A percentile compares a stretch with the other conserved stretches of the same genome.
These are phyloP conservation scores for Emergomyces orientalis DNA, from an alignment of 2,329 filamentous ascomycete species.

Conservation along the genomic window DNA sequence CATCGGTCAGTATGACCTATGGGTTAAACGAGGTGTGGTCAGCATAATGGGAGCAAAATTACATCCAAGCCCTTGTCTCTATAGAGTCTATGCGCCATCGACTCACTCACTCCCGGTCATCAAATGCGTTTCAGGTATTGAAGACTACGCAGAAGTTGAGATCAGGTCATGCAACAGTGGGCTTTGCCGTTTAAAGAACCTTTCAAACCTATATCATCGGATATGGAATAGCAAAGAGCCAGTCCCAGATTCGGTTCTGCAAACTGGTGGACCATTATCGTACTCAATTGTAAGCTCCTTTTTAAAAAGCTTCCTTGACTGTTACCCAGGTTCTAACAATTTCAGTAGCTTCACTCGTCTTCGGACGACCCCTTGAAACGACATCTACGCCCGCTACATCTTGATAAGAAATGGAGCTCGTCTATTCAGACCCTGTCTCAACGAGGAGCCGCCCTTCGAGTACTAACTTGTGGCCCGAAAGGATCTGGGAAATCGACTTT, in stretches of 20 bases:
- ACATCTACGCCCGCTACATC: slow-evolving; percentile 34
- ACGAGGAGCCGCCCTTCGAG: slow-evolving; percentile 30
- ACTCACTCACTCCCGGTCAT: slow-evolving; percentile 50
- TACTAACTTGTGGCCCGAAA: slow-evolving; percentile 48
- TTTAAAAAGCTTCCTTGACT: not conserved
- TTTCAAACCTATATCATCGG: slow-evolving; percentile 45
- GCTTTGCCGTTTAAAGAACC: slow-evolving; percentile 34
- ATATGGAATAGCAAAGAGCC: slow-evolving; percentile 42
- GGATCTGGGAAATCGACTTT: slow-evolving; percentile 53
- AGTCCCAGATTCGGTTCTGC: slow-evolving; percentile 25
- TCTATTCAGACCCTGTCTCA: slow-evolving; percentile 37
- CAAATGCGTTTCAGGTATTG: slow-evolving; percentile 33
- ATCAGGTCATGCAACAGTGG: slow-evolving; percentile 40
- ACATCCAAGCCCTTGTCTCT: slow-evolving; percentile 34
- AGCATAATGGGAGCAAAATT: slow-evolving; percentile 52
- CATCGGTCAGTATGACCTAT: slow-evolving; percentile 49
- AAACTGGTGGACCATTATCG: slow-evolving; percentile 24
- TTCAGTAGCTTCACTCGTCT: slow-evolving; percentile 32
- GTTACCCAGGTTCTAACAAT: slow-evolving; percentile 10
- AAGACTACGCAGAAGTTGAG: slow-evolving; percentile 40
- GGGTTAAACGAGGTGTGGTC: slow-evolving; percentile 47
- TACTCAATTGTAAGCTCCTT: slow-evolving; percentile 33
- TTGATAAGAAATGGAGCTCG: slow-evolving; percentile 37
- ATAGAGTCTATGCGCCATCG: slow-evolving; percentile 47
- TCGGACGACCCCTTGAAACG: slow-evolving; percentile 35